Evolutionary conservation across 768 basidiomycete species (phyloP), one percentile per base, ranked within the genome.

Genomic region (Gelatoporia subvermispora): DNA sequence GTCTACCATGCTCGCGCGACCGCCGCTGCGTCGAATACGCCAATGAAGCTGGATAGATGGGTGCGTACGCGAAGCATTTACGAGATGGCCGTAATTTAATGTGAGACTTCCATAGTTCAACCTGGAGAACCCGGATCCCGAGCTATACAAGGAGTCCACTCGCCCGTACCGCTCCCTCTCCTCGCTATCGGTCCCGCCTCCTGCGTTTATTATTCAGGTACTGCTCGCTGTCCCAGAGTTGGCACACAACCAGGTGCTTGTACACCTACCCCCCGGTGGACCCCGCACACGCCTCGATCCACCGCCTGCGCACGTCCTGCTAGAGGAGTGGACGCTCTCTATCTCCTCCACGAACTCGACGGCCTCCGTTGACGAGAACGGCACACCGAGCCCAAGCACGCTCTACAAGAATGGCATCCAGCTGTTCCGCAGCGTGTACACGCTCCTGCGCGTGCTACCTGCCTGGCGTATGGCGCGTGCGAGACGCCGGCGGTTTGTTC

Each of bases 341-440:
- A 81, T 84, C 56, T 34, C 47, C 15, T 63, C 62, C 8, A 45
- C 55, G 43, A 51, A 47, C 37, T 41, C 48, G 31, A 22, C 28
- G n/a, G 35, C 9, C 35, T n/a, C 9, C n/a, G 41, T 31, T 17
- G 49, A 57, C 25, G 56, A 60, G 25, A 54, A 47, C 39, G 56
- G 65, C 42, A 83, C 85, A 50, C 72, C 85, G 35, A 78, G 82
- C 13, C 79, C 84, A 31, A 76, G 88, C 0, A 85, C 84, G 11
- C 83, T 89, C 46, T 92, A 92, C 76, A 92, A 92, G 65, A 83
- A 90, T 57, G 81, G 84, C 31, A 91, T 92, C 58, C 77, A 85
- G 25, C 75, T 90, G 17, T 92, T 91, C 70, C 77, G 89, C 43
- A 87, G 85, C 60, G 60, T 88, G 5, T 92, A 72, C 71, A 83